Percentiles rank a stretch among this genome's conserved stretches.
Evolutionary conservation across 495 filamentous ascomycete species (phyloP).

Genomic region (Penicillium coffeae): DNA sequence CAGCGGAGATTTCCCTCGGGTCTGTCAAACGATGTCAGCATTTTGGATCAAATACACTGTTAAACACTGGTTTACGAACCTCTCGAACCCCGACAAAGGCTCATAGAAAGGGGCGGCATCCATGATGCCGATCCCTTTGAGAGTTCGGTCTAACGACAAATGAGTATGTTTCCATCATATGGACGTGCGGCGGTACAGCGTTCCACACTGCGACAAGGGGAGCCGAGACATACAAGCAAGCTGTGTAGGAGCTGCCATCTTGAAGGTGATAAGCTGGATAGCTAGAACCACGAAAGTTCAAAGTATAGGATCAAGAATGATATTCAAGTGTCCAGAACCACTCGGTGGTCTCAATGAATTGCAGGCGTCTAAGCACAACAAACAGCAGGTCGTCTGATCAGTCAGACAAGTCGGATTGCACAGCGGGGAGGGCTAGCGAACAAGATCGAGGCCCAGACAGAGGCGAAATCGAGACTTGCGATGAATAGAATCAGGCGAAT

Average conservation of each 20-base stretch:
- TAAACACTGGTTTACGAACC: constrained; percentile 40
- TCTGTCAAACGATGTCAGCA: constrained; percentile 36
- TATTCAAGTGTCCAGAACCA: background rate
- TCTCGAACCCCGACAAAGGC: constrained; percentile 74
- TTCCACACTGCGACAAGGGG: background rate
- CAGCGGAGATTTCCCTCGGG: constrained; percentile 94
- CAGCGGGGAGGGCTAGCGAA: background rate
- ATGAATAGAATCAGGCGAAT: constrained; percentile 1
- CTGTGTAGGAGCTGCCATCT: constrained; percentile 84
- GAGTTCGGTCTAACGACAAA: constrained; percentile 67
- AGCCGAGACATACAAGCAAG: constrained; percentile 65
- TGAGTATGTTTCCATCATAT: constrained; percentile 7
- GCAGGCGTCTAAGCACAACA: constrained; percentile 4
- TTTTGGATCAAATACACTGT: background rate
- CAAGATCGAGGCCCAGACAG: background rate
- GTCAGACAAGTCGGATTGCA: background rate
- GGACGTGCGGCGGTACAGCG: too few relatives aligned
- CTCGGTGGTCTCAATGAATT: background rate
- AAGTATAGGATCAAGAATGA: background rate
- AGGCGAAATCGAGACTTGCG: background rate
- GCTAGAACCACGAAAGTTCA: constrained; percentile 8
- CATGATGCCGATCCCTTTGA: constrained; percentile 91
- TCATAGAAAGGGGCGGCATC: constrained; percentile 87
- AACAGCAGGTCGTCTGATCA: background rate
- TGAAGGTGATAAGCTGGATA: constrained; percentile 22